Base-by-base conservation (phyloP, 2,329 filamentous ascomycete genomes). In the Stagonosporopsis tanaceti region DNA sequence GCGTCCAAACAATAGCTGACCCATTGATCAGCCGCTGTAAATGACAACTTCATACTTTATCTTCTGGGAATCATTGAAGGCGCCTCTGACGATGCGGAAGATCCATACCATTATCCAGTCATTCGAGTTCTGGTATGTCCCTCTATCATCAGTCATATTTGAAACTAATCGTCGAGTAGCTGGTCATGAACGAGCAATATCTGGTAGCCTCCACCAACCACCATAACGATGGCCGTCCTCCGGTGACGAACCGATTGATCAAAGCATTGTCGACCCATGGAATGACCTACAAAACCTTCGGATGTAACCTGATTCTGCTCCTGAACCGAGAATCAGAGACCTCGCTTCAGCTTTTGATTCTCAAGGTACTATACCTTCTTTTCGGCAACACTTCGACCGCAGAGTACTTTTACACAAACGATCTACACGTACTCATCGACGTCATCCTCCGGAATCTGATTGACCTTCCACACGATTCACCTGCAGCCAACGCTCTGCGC, bases 401-500 rank as follows among this genome's bases (percentile, higher is more conserved):
- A 75, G 95, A 99, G 78, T 99, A 98, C 77, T 99, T 99, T 73
- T 99, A 98, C 77, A 97, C 93, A 27, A 99, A 99, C 73, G 95
- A 99, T 71, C 83, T 99, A 28, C 91, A 92, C 57, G 95, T 99
- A 4, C 85, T 99, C 15, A 84, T 98, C 44, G 95, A 99, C 72
- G 95, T 99, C 63, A 93, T 99, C 57, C 92, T 99, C 59, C 91
- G 95, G 40, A 99, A 99, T 70, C 82, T 99, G n/a, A 87, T 98
- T 69, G 95, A 99, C 74, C 82, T 99, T 8, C 95, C 96, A 0
- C 89, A 94, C 69, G 94, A 97, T 73, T 87, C 82, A 11, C 67
- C 73, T 25, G 74, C 76, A 24, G 71, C 75, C 2, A 75, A 72
- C 30, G 74, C 86, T 2, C 81, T 99, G 55, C 87, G 94, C 35